Evolutionary conservation across 805 yeast genomes (phyloP), one percentile per base, ranked within the genome.

Genomic region (Ogataea pilisensis): DNA sequence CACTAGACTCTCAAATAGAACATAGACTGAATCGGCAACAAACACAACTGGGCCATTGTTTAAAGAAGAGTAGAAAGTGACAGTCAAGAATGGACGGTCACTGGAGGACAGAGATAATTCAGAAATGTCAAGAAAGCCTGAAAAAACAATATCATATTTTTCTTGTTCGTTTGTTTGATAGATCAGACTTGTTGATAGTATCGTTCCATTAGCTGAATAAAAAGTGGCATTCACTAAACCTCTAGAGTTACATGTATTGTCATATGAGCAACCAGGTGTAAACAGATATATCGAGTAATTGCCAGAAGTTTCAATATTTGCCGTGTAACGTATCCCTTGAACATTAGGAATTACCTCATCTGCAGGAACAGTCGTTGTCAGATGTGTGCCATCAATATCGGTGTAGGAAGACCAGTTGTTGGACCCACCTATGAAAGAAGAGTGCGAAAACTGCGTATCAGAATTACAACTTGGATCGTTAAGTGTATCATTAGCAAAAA

Each of bases 251-350:
- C 99, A 93, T 0, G 93, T 73, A 37, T 66, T 62, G 57, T 85
- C 95, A 3, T 51, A 58, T 1, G 60, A 39, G 65, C 99, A 93
- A 0, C 98, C 98, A 0, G 96, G 96, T 0, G 99, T 93, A 52
- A 77, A 82, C 37, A 90, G 52, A 38, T 77, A 66, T 19, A 93
- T 69, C 0, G 86, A 68, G 60, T 88, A 93, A 44, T 78, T 70
- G 8, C 97, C 97, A 0, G 86, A 69, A 46, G 77, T 73, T 0
- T 84, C 68, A 16, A 88, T 75, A 49, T 82, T 82, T 8, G 96
- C 87, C 42, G 72, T 70, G 54, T 82, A 80, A 1, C 72, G 68
- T 2, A 80, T 73, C 8, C 73, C 73, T 18, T 61, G 42, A 1
- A 50, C 48, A 12, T 63, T 46, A 8, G 51, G 37, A 8, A 64